Evolutionary conservation across 169 alveolate species (phyloP), one percentile per base, ranked within the genome.

Genomic region (Eimeria maxima): DNA sequence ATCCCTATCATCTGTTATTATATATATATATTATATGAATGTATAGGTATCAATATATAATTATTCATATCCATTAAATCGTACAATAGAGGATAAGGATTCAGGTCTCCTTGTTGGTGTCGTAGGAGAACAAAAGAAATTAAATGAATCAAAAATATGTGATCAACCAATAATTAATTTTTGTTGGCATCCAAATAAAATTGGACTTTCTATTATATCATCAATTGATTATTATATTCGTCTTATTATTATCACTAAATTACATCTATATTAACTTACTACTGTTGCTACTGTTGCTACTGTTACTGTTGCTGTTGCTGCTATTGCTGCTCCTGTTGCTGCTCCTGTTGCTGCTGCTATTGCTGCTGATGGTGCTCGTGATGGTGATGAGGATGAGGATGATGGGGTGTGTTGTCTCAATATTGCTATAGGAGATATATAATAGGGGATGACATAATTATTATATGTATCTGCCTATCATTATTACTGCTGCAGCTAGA

Each of bases 181-280:
- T 83, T 99, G 98, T 96, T 98, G 99, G 99, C 97, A 97, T 95
- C 95, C 90, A 73, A 95, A 97, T 91, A 97, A 97, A 95, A 76
- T 96, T 5, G 98, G 98, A 11, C 97, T 98, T 33, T 96, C 97
- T 27, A 97, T 88, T 65, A 95, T 96, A 38, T 98, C 98, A 53
- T 97, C 99, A 29, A 97, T 99, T 22, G 99, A 99, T 95, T 98
- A 98, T 95, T 97, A 98, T 50, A 98, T 98, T 84, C 98, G 98
- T 94, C 98, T 99, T 38, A 96, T 94, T 65, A 94, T 97, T 33
- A 95, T 95, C 53, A 95, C 97, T 38, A 96, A 96, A 87, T 90
- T 95, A 29, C 11, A 90, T 71, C 74, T 93, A 71, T 96, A 92
- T 84, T 96, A 69, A 67, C 3, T 16, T 6, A n/a, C 24, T 29